A percentile compares a stretch with the other conserved stretches of the same genome.
phyloP scores from a whole-genome alignment of 345 rosid species.

The Aethionema arabicum region DNA sequence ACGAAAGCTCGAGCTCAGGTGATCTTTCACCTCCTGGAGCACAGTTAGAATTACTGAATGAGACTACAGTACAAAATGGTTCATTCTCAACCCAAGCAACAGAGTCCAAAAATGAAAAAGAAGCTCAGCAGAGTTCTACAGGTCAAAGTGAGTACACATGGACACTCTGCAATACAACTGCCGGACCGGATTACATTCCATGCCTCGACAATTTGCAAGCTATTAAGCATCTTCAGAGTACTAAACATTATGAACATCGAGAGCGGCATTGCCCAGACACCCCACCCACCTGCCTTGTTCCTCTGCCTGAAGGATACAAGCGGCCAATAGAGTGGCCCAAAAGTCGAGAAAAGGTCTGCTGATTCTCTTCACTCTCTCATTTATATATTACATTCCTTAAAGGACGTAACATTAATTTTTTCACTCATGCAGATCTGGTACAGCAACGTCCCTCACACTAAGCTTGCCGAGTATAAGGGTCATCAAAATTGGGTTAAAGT shows the following conservation, averaged over 20 bases:
- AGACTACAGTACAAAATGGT: conserved; percentile 61
- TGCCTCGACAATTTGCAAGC: conserved; percentile 94
- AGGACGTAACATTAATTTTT: conserved; percentile 13
- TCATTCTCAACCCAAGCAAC: conserved; percentile 89
- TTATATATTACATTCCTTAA: neutral
- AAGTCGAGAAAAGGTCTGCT: conserved; percentile 87
- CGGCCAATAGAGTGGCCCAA: conserved; percentile 84
- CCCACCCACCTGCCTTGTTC: conserved; percentile 88
- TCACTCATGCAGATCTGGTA: conserved; percentile 75
- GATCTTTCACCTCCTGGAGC: conserved; percentile 78
- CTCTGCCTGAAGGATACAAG: conserved; percentile 84
- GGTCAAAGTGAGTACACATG: conserved; percentile 51
- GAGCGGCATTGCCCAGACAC: conserved; percentile 95
- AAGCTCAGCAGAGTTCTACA: conserved; percentile 53
- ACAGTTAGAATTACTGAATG: conserved; percentile 80
- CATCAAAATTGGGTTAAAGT: conserved; percentile 99
- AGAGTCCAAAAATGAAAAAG: conserved; percentile 89
- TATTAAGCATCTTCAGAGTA: conserved; percentile 61
- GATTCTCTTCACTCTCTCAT: neutral
- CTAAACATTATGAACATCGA: conserved; percentile 94
- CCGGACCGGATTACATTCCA: conserved; percentile 91
- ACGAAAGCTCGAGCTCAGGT: conserved; percentile 43
- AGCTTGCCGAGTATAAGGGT: conserved; percentile 86
- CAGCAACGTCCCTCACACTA: conserved; percentile 86
- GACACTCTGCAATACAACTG: conserved; percentile 85